Evolutionary conservation across 495 filamentous ascomycete genomes (phyloP), one percentile per base, ranked within the genome.

Genomic region (Xylaria nigripes): DNA sequence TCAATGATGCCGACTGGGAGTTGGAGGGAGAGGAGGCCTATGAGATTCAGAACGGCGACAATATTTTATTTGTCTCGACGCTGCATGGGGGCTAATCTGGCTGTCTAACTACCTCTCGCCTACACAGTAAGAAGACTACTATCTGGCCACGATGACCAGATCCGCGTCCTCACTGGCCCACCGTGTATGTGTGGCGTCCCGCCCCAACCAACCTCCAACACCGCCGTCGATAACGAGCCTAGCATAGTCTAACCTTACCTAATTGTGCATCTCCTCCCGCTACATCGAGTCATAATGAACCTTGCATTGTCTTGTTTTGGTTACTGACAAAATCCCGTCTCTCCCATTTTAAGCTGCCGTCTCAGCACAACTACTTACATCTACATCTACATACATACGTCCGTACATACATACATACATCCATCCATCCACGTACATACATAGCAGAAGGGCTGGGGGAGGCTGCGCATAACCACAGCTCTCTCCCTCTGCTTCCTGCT

Each of bases 1-100:
- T 99, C 68, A 99, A 99, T 67, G 92, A 99, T 60, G 86, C 87
- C 40, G 93, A 99, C 66, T 99, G 93, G 93, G 91, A 96, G 71
- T 81, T 99, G 13, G 94, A 97, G 70, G 93, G 91, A 7, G 91
- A 96, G 69, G 90, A 90, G 58, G 78, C 76, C 51, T 97, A 96
- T 67, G 84, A 89, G 64, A 74, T 97, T 50, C 83, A 91, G 69
- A 65, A 74, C 21, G 77, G 81, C 22, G 93, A 99, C 70, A 91
- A 87, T 61, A 86, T 99, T 63, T 74, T 96, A 47, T 99, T 99
- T 69, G 91, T 99, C 47, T 95, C 90, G 49, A 99, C 93, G n/a
- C 76, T 99, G 27, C 93, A 99, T 68, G 93, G 93, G 24, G 93
- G 93, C 53, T 95, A 77, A 60, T 38, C 43, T 51, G 51, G 58